Percentiles rank a stretch among this genome's conserved stretches.
Evolutionary conservation across 306 rosid species (phyloP).

Genomic region (Oemleria cerasiformis): DNA sequence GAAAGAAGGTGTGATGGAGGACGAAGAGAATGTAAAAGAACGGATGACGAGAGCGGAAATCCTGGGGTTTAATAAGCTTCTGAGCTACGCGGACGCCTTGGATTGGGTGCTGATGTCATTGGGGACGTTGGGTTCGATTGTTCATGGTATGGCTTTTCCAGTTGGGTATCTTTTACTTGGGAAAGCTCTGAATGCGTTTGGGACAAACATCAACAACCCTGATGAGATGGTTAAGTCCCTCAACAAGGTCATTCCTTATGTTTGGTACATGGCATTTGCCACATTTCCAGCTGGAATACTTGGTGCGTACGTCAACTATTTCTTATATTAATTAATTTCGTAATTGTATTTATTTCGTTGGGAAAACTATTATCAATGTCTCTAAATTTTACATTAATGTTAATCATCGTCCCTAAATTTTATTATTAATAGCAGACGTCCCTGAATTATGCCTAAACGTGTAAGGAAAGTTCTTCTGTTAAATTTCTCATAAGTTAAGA

Average conservation of each 20-base stretch:
- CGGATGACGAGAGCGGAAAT: conserved; percentile 3
- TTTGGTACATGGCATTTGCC: conserved; percentile 96
- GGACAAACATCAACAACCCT: conserved; percentile 43
- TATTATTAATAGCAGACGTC: too few relatives aligned
- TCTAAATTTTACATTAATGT: too few relatives aligned
- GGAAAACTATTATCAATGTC: too few relatives aligned
- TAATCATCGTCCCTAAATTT: too few relatives aligned
- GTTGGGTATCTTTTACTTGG: conserved; percentile 76
- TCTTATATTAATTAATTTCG: too few relatives aligned
- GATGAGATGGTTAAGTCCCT: conserved; percentile 75
- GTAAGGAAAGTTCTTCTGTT: too few relatives aligned
- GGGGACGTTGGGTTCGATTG: conserved; percentile 62
- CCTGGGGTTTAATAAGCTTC: conserved; percentile 46
- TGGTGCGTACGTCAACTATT: conserved; percentile 34
- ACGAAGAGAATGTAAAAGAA: conserved; percentile 5
- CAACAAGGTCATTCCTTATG: conserved; percentile 70
- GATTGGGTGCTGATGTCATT: conserved; percentile 75
- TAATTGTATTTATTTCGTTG: too few relatives aligned
- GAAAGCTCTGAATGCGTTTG: conserved; percentile 74
- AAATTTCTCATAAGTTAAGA: too few relatives aligned
- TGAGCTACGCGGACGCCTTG: conserved; percentile 62
- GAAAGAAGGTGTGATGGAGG: not conserved
- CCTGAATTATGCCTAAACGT: too few relatives aligned
- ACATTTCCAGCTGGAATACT: conserved; percentile 89
- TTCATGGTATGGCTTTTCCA: conserved; percentile 92